Percentiles rank a stretch among this genome's conserved stretches.
These are phyloP conservation scores for Allium sativum DNA, from an alignment of 106 monocot species.

Conservation along the genomic window DNA sequence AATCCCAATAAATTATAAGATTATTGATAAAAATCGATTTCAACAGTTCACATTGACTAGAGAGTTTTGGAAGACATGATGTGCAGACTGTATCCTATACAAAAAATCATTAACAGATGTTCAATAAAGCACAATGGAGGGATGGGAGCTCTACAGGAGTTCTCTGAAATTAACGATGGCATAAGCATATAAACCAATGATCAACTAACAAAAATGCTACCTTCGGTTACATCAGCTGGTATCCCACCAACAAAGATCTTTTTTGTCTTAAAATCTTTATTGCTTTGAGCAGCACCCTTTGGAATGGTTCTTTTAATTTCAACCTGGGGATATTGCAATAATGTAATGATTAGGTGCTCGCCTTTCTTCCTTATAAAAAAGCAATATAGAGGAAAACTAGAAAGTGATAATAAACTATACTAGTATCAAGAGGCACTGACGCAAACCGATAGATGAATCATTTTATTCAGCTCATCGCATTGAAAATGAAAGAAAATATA, in stretches of 20 bases:
- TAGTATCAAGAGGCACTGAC: neutral
- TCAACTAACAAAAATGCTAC: constrained; percentile 18
- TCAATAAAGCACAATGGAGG: no score
- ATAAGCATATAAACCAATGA: no score
- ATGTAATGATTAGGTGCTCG: neutral
- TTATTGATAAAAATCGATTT: neutral
- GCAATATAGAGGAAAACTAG: neutral
- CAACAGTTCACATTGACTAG: no score
- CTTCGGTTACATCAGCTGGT: constrained; percentile 52
- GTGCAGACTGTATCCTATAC: no score
- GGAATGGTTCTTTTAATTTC: constrained; percentile 98
- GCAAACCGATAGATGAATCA: neutral
- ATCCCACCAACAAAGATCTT: constrained; percentile 99
- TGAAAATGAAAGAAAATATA: neutral
- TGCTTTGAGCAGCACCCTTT: constrained; percentile 49
- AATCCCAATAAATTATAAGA: no score
- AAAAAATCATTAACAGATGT: no score
- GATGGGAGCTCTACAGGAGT: no score
- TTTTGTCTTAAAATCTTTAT: constrained; percentile 80
- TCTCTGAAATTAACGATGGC: no score
- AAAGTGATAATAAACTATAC: neutral
- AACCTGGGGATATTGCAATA: constrained; percentile 36
- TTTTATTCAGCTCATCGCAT: neutral
- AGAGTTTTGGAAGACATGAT: no score
- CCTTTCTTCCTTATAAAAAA: neutral